Conservation (phyloP, 495 filamentous ascomycete species). For the Tuber umbilicatum region DNA sequence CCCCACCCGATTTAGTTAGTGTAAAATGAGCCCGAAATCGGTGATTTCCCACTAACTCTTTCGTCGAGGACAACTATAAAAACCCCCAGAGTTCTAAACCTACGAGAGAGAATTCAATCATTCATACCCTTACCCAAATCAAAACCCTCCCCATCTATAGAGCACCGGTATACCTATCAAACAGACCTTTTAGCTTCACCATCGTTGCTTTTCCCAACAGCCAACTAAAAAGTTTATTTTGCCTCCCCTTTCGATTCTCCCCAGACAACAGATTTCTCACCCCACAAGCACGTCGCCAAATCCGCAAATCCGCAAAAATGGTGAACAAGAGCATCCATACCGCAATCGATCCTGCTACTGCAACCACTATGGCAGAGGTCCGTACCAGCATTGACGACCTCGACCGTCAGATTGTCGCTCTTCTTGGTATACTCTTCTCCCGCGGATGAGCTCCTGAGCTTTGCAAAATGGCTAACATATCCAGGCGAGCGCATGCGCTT, state of each 20-base stretch:
- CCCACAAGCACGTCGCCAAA: too few species aligned
- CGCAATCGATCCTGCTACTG: slow-evolving; percentile 18
- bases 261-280: not conserved
- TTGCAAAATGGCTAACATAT: slow-evolving; percentile 3
- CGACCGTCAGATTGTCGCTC: slow-evolving; percentile 36
- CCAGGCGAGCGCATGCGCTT: slow-evolving; percentile 39
- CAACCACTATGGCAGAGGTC: slow-evolving; percentile 37
- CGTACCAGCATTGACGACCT: slow-evolving; percentile 37
- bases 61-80: not conserved
- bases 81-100: not conserved
- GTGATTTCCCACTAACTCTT: not conserved
- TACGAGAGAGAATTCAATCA: not conserved
- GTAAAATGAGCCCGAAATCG: not conserved
- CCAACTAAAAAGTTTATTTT: not conserved
- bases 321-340: slow-evolving; percentile 4
- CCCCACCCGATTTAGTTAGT: not conserved
- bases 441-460: too few species aligned
- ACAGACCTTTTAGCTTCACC: not conserved
- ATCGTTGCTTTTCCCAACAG: not conserved
- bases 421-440: slow-evolving; percentile 25
- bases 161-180: not conserved
- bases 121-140: too few species aligned
- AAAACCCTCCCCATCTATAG: not conserved
- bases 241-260: not conserved
- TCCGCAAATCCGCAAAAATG: not conserved